A percentile compares a stretch with the other conserved stretches of the same genome.
Conservation (phyloP, 2,329 filamentous ascomycete genomes). For the Xylariaceae sp. region DNA sequence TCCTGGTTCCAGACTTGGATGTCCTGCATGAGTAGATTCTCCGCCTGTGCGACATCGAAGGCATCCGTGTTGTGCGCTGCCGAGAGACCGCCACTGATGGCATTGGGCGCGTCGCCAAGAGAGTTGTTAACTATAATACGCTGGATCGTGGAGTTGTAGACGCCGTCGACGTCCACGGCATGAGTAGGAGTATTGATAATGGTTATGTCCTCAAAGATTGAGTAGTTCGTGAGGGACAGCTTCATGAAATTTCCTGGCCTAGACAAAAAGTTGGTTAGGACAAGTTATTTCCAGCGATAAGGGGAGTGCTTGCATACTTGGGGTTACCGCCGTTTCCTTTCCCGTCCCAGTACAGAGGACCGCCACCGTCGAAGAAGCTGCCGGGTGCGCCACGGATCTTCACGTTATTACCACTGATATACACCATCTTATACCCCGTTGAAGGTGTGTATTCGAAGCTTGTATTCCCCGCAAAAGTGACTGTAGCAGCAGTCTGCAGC, state of each 20-base stretch:
- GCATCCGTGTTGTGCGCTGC: background rate
- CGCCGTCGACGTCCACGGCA: background rate
- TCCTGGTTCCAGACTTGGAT: background rate
- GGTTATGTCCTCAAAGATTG: background rate
- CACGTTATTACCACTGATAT: conserved; percentile 53
- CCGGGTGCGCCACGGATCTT: conserved; percentile 50
- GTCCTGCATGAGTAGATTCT: background rate
- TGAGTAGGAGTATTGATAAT: background rate
- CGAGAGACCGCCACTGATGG: background rate
- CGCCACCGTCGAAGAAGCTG: background rate
- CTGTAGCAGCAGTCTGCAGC: conserved; percentile 44
- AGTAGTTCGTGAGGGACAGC: background rate
- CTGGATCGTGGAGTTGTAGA: background rate
- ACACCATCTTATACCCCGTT: conserved; percentile 54
- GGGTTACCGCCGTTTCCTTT: background rate
- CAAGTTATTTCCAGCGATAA: too few relatives aligned
- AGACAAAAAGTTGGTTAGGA: background rate
- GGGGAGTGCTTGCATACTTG: background rate
- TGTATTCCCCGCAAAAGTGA: conserved; percentile 59
- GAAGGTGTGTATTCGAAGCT: conserved; percentile 61
- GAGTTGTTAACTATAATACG: background rate
- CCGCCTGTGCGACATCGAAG: background rate
- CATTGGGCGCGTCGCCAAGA: background rate
- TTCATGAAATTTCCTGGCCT: background rate
- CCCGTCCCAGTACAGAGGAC: background rate